Conservation (phyloP, 441 rosid genomes). For the Lepidium campestre region DNA sequence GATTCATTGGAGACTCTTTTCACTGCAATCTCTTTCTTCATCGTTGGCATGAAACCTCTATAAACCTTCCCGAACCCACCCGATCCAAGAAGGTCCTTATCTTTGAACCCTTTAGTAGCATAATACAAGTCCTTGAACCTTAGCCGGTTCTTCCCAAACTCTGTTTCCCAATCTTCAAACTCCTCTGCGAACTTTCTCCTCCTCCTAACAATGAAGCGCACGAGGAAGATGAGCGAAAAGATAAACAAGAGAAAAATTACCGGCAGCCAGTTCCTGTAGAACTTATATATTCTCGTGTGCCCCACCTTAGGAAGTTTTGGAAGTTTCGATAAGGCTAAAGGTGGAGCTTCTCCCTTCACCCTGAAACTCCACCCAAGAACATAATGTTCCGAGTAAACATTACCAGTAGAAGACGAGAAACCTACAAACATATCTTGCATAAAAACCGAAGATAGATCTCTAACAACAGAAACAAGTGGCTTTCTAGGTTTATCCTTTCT, state of each 20-base stretch:
- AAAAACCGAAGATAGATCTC: conserved; percentile 54
- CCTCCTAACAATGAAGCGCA: not conserved
- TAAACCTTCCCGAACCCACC: conserved; percentile 75
- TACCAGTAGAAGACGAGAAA: conserved; percentile 67
- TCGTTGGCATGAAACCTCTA: conserved; percentile 40
- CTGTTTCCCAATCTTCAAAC: conserved; percentile 63
- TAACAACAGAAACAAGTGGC: conserved; percentile 42
- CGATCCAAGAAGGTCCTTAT: conserved; percentile 44
- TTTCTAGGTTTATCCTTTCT: conserved; percentile 33
- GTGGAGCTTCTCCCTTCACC: conserved; percentile 39
- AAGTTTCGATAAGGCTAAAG: conserved; percentile 43
- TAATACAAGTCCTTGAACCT: conserved; percentile 48
- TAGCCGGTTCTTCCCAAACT: conserved; percentile 50
- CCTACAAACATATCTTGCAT: conserved; percentile 57
- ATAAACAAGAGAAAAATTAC: not conserved
- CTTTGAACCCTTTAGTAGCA: conserved; percentile 56
- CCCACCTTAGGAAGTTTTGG: conserved; percentile 33
- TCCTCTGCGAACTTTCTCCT: conserved; percentile 32
- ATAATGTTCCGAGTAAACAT: conserved; percentile 47
- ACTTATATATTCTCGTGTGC: not conserved
- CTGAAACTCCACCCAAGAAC: conserved; percentile 69
- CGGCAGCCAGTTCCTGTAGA: not conserved
- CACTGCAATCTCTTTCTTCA: conserved; percentile 47
- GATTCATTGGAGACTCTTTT: no score
- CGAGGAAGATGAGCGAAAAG: not conserved